phyloP scores from a whole-genome alignment of 2,329 filamentous ascomycete species.

The Cytospora leucostoma region DNA sequence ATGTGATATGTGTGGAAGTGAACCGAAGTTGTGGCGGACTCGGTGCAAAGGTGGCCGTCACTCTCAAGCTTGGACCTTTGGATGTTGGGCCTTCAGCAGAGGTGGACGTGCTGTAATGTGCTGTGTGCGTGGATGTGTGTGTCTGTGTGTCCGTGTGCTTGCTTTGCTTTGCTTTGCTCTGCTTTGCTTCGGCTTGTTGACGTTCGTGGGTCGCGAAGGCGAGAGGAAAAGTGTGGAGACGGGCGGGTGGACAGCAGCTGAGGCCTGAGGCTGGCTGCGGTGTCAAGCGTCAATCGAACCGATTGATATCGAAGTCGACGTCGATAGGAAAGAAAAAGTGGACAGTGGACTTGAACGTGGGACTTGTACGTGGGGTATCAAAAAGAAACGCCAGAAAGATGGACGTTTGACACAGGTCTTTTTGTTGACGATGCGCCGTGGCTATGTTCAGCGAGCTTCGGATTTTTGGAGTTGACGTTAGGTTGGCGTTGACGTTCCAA shows the following conservation, averaged over 20 bases:
- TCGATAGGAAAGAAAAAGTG: not conserved
- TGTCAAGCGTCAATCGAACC: constrained; percentile 15
- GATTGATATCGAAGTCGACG: not conserved
- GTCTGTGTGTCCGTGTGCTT: constrained; percentile 10
- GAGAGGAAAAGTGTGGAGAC: constrained; percentile 24
- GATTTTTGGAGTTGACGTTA: constrained; percentile 13
- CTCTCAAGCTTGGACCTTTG: constrained; percentile 21
- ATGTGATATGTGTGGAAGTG: constrained; percentile 8
- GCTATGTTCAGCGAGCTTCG: constrained; percentile 7
- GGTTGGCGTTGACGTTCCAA: constrained; percentile 2
- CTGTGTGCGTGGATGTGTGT: constrained; percentile 8
- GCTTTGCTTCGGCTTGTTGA: constrained; percentile 15
- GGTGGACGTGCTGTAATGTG: constrained; percentile 10
- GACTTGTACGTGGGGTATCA: constrained; percentile 14
- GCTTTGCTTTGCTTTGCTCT: constrained; percentile 3
- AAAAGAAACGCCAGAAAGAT: constrained; percentile 23
- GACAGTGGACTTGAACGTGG: not conserved
- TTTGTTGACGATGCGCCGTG: constrained; percentile 15
- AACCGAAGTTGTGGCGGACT: constrained; percentile 6
- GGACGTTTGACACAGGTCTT: constrained; percentile 17
- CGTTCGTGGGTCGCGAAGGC: constrained; percentile 25
- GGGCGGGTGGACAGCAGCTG: constrained; percentile 6
- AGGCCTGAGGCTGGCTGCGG: constrained; percentile 17
- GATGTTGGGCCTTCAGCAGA: constrained; percentile 12
- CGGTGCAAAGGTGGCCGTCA: constrained; percentile 22